Percentiles rank a stretch among this genome's conserved stretches.
Conservation (phyloP, 2,329 filamentous ascomycete genomes). For the Didymellaceae sp. region DNA sequence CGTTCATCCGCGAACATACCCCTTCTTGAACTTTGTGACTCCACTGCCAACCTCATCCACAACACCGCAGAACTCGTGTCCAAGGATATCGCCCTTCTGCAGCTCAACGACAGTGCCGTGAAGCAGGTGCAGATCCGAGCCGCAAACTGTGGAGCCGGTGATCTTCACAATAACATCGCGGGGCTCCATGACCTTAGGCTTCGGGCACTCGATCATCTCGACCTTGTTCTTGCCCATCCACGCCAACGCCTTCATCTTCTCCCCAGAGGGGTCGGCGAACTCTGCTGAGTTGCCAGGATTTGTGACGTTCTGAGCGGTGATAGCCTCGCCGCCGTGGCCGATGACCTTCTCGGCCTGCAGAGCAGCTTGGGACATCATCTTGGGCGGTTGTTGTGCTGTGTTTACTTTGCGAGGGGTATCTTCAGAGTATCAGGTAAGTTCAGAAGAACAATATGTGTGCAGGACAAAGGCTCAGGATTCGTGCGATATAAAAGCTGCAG, state of each 20-base stretch:
- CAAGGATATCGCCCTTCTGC: slow-evolving; percentile 59
- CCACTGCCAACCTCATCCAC: slow-evolving; percentile 55
- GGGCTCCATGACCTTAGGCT: slow-evolving; percentile 74
- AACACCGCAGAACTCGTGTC: slow-evolving; percentile 60
- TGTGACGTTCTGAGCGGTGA: slow-evolving; percentile 71
- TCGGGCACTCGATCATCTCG: slow-evolving; percentile 70
- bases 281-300: slow-evolving; percentile 59
- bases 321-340: slow-evolving; percentile 70
- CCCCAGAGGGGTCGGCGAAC: slow-evolving; percentile 54
- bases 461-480: not conserved
- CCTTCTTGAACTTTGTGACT: slow-evolving; percentile 53
- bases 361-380: slow-evolving; percentile 61
- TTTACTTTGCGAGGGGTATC: not conserved
- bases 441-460: not conserved
- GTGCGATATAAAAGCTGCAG: not conserved
- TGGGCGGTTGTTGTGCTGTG: slow-evolving; percentile 23
- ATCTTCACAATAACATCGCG: slow-evolving; percentile 82
- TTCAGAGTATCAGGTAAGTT: slow-evolving; percentile 11
- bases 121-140: slow-evolving; percentile 65
- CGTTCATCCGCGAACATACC: slow-evolving; percentile 29
- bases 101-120: slow-evolving; percentile 57
- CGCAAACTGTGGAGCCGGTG: slow-evolving; percentile 69
- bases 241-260: slow-evolving; percentile 78
- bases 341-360: slow-evolving; percentile 69
- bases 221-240: slow-evolving; percentile 87